phyloP scores from a whole-genome alignment of 305 asterid genomes.

The Lippia alba region DNA sequence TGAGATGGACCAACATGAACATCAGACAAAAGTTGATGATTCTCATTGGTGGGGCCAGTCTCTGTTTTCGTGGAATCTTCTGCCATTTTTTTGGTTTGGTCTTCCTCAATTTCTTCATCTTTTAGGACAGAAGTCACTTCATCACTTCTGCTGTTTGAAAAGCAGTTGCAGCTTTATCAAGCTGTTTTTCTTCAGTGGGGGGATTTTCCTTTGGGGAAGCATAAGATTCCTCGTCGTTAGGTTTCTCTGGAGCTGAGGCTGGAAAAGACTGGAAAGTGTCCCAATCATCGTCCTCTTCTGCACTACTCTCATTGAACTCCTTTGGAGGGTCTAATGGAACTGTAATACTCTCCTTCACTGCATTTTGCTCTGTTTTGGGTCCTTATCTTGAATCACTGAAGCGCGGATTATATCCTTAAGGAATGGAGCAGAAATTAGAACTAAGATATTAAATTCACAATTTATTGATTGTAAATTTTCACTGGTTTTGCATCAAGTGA shows the following conservation, averaged over 20 bases:
- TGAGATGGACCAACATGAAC: conserved; percentile 33
- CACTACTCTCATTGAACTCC: conserved; percentile 45
- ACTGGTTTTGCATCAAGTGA: no score
- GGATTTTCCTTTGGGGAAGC: conserved; percentile 39
- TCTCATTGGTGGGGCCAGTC: conserved; percentile 25
- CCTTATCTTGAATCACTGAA: conserved; percentile 76
- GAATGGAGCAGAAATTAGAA: conserved; percentile 31
- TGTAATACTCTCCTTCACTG: conserved; percentile 39
- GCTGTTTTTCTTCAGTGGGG: conserved; percentile 38
- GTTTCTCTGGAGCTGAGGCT: conserved; percentile 57
- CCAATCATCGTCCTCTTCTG: conserved; percentile 84
- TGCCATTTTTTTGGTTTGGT: conserved; percentile 19
- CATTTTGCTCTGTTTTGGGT: conserved; percentile 49
- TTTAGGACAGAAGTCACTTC: conserved; percentile 32
- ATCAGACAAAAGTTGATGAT: conserved; percentile 35
- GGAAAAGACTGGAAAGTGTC: conserved; percentile 98
- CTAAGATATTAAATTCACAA: background rate
- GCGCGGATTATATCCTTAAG: conserved; percentile 91
- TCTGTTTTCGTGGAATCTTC: conserved; percentile 12
- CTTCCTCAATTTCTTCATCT: conserved; percentile 31
- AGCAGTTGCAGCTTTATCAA: conserved; percentile 39
- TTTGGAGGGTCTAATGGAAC: conserved; percentile 47
- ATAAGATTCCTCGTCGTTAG: conserved; percentile 22
- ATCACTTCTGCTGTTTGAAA: conserved; percentile 28
- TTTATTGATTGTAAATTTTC: no score